Conservation (phyloP, 2,329 filamentous ascomycete species). For the Scleromitrula shiraiana region DNA sequence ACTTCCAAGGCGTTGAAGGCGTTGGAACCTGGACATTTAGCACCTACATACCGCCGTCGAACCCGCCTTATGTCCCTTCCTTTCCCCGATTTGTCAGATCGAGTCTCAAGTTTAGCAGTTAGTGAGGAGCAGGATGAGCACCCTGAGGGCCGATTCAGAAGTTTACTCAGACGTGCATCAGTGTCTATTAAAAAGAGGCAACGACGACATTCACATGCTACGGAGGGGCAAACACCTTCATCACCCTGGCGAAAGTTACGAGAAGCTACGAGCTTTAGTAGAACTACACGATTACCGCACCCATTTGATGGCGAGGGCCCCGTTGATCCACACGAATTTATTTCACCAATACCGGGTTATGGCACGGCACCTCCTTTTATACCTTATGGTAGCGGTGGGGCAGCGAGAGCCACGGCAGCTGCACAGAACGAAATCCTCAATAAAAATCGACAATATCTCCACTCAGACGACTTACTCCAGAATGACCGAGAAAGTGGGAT, state of each 20-base stretch:
- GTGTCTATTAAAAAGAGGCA: constrained; percentile 25
- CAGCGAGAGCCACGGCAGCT: constrained; percentile 50
- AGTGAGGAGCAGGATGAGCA: not conserved
- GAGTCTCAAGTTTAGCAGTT: not conserved
- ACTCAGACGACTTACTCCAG: constrained; percentile 23
- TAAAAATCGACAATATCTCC: constrained; percentile 36
- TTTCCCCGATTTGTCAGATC: not conserved
- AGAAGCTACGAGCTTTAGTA: constrained; percentile 28
- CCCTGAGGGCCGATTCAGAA: constrained; percentile 4
- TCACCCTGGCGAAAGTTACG: constrained; percentile 24
- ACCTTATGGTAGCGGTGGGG: constrained; percentile 50
- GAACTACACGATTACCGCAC: constrained; percentile 20
- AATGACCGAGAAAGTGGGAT: constrained; percentile 58
- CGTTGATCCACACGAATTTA: constrained; percentile 17
- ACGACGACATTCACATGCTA: constrained; percentile 24
- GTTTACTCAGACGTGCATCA: constrained; percentile 27
- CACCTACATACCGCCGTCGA: constrained; percentile 28
- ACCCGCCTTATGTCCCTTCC: constrained; percentile 5
- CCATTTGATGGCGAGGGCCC: constrained; percentile 12
- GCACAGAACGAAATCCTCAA: constrained; percentile 46
- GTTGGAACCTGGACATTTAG: constrained; percentile 7
- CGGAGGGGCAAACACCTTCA: constrained; percentile 22
- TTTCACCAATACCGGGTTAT: constrained; percentile 27
- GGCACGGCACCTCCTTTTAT: constrained; percentile 52
- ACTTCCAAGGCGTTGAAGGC: not conserved